A percentile compares a stretch with the other conserved stretches of the same genome.
Conservation (phyloP, 2,329 filamentous ascomycete species). For the Ramichloridium luteum region DNA sequence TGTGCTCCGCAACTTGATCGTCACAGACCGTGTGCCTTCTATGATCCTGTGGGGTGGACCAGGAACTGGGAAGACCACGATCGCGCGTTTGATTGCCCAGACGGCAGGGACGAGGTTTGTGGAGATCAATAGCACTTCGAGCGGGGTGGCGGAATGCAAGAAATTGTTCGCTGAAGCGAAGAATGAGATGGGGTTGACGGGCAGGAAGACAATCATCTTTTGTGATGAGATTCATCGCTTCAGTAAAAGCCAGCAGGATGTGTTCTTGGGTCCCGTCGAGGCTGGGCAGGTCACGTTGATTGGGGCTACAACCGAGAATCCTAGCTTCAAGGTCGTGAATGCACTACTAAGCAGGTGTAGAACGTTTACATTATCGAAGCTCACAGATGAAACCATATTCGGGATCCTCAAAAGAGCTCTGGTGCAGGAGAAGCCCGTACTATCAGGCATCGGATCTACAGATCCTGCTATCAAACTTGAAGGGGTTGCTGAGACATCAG, state of each 20-base stretch:
- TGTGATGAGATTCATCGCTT: slow-evolving; percentile 95
- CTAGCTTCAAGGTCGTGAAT: slow-evolving; percentile 81
- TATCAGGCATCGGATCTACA: slow-evolving; percentile 36
- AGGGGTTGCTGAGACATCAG: neutral
- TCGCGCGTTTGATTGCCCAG: slow-evolving; percentile 77
- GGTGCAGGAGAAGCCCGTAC: slow-evolving; percentile 31
- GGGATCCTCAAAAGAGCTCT: slow-evolving; percentile 68
- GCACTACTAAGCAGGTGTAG: slow-evolving; percentile 81
- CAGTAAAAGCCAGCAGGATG: slow-evolving; percentile 84
- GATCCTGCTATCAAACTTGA: neutral
- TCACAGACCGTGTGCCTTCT: slow-evolving; percentile 72
- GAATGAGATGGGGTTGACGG: slow-evolving; percentile 67
- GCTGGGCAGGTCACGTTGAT: slow-evolving; percentile 82
- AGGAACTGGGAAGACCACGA: slow-evolving; percentile 79
- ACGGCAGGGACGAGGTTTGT: slow-evolving; percentile 77
- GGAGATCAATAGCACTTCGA: slow-evolving; percentile 88
- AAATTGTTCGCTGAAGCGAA: slow-evolving; percentile 78
- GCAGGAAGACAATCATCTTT: slow-evolving; percentile 88
- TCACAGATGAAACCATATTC: slow-evolving; percentile 59
- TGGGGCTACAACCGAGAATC: slow-evolving; percentile 93
- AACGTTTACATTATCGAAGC: slow-evolving; percentile 72
- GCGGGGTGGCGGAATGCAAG: slow-evolving; percentile 81
- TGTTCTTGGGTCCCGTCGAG: slow-evolving; percentile 87
- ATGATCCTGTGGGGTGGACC: slow-evolving; percentile 89
- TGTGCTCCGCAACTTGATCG: slow-evolving; percentile 76